Percentiles rank a stretch among this genome's conserved stretches.
These are phyloP conservation scores for Ceratocystis harringtonii DNA, from an alignment of 2,329 filamentous ascomycete species.

Conservation along the genomic window DNA sequence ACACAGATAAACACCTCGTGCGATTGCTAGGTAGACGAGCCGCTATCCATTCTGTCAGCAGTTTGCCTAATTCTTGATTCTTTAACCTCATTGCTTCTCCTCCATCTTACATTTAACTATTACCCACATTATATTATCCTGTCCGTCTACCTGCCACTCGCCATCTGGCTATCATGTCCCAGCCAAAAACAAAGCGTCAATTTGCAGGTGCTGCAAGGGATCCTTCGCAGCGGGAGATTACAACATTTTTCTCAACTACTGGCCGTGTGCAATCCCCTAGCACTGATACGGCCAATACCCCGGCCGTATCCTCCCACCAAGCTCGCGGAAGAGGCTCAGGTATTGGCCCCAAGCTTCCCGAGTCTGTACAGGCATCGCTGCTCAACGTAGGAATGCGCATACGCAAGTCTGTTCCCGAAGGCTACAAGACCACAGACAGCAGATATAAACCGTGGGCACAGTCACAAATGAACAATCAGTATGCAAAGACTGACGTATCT, in stretches of 20 bases:
- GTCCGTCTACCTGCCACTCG: not conserved
- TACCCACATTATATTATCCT: not conserved
- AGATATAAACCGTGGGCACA: not conserved
- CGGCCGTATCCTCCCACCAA: slow-evolving; percentile 21
- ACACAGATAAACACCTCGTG: too few species aligned
- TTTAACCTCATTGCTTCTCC: not conserved
- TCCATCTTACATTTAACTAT: not conserved
- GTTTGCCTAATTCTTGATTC: too few species aligned
- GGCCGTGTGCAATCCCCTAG: slow-evolving; percentile 11
- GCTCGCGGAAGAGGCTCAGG: slow-evolving; percentile 8
- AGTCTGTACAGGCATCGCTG: slow-evolving; percentile 63
- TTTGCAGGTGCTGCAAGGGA: slow-evolving; percentile 46
- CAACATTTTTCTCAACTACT: slow-evolving; percentile 39
- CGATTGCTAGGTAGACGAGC: too few species aligned
- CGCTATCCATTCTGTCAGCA: too few species aligned
- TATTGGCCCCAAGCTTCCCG: slow-evolving; percentile 38
- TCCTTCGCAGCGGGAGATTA: slow-evolving; percentile 46
- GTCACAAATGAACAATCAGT: too few species aligned
- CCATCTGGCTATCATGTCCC: slow-evolving; percentile 30
- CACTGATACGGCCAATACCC: slow-evolving; percentile 19
- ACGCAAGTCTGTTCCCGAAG: slow-evolving; percentile 82
- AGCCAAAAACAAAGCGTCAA: slow-evolving; percentile 42
- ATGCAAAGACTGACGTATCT: too few species aligned
- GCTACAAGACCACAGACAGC: slow-evolving; percentile 57
- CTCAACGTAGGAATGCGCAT: slow-evolving; percentile 87